phyloP scores from a whole-genome alignment of 768 basidiomycete species.

The Mycena galericulata region DNA sequence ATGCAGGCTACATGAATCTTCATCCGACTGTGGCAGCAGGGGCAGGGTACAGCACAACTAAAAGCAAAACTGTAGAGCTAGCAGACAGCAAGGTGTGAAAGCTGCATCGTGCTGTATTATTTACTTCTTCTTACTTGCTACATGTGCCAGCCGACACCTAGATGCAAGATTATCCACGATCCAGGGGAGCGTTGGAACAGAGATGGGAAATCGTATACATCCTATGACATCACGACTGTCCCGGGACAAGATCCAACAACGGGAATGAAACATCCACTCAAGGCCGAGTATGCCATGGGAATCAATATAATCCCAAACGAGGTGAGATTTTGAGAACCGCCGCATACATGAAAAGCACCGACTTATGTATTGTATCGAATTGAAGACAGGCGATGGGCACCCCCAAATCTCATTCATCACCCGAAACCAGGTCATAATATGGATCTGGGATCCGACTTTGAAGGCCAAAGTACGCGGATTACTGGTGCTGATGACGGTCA shows the following conservation, averaged over 20 bases:
- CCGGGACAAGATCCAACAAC: background rate
- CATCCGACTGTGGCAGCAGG: background rate
- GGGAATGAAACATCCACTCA: background rate
- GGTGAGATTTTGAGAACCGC: no score
- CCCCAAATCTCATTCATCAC: constrained; percentile 16
- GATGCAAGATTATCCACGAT: constrained; percentile 10
- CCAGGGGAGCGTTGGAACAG: constrained; percentile 21
- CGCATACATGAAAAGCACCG: no score
- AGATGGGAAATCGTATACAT: constrained; percentile 6
- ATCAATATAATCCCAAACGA: background rate
- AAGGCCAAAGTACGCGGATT: constrained; percentile 20
- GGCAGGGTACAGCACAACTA: background rate
- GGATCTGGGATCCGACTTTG: constrained; percentile 8
- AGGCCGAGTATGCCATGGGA: constrained; percentile 10
- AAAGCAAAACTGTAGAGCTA: background rate
- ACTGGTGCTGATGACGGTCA: constrained; percentile 19
- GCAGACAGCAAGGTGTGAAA: background rate
- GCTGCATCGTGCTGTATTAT: background rate
- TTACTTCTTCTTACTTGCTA: background rate
- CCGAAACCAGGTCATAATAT: constrained; percentile 19
- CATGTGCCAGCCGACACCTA: constrained; percentile 1
- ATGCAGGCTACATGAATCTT: background rate
- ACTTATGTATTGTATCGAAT: no score
- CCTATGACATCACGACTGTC: constrained; percentile 15
- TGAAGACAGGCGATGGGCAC: no score